Evolutionary conservation across 805 yeast genomes (phyloP).

Genomic region (Torulaspora gathmanii): DNA sequence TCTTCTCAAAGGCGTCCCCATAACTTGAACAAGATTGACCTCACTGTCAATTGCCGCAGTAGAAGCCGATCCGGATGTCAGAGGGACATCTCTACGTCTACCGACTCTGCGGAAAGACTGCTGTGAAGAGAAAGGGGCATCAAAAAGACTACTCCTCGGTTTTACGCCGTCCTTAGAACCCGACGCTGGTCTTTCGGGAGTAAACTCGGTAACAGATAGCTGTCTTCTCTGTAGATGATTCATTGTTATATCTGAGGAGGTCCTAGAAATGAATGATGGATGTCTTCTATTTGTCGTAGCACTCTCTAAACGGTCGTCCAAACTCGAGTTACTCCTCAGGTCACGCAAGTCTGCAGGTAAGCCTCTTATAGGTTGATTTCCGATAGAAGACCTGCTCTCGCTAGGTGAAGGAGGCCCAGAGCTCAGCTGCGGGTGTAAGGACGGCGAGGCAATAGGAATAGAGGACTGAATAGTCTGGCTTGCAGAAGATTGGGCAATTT

Average conservation of each 20-base stretch:
- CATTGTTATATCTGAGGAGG: constrained; percentile 30
- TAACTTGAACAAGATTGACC: constrained; percentile 23
- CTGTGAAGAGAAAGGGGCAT: constrained; percentile 1
- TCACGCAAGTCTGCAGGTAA: constrained; percentile 11
- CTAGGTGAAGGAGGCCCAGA: constrained; percentile 16
- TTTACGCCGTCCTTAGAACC: not conserved
- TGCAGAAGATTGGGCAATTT: not conserved
- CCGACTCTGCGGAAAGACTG: constrained; percentile 34
- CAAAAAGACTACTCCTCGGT: not conserved
- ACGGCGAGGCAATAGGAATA: not conserved
- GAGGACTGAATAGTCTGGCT: constrained; percentile 4
- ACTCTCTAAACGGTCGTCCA: constrained; percentile 25
- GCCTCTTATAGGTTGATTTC: not conserved
- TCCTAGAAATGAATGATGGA: constrained; percentile 23
- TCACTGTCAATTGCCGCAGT: not conserved
- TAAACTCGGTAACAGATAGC: constrained; percentile 24
- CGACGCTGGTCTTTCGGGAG: constrained; percentile 3
- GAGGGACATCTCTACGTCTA: constrained; percentile 18
- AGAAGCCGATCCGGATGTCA: not conserved
- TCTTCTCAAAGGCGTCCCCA: constrained; percentile 30
- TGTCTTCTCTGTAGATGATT: constrained; percentile 31
- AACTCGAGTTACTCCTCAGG: constrained; percentile 25
- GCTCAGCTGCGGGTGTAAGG: constrained; percentile 1
- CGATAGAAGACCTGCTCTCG: constrained; percentile 1
- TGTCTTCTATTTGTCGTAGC: constrained; percentile 14